phyloP scores from a whole-genome alignment of 805 yeast species.

The Pichia californica region DNA sequence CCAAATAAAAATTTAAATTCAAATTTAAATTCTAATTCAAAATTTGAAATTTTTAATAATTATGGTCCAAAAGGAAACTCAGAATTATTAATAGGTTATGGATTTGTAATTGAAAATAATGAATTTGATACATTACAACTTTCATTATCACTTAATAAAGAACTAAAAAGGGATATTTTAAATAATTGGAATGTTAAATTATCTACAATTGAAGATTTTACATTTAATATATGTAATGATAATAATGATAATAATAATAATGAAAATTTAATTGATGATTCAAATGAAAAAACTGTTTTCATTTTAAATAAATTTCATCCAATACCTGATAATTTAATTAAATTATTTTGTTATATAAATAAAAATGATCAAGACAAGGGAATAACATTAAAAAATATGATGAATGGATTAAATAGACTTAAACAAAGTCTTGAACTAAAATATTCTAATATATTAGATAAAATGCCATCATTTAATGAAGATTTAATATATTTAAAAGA shows the following conservation, averaged over 20 bases:
- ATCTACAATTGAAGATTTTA: slow-evolving; percentile 25
- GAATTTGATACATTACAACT: slow-evolving; percentile 53
- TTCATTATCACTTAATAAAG: slow-evolving; percentile 37
- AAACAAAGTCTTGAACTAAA: slow-evolving; percentile 48
- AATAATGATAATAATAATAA: not conserved
- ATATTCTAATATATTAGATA: slow-evolving; percentile 20
- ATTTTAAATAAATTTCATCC: slow-evolving; percentile 24
- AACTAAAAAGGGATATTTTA: not conserved
- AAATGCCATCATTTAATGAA: slow-evolving; percentile 7
- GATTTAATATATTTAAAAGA: slow-evolving; percentile 8
- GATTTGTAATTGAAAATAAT: slow-evolving; percentile 59
- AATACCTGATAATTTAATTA: slow-evolving; percentile 41
- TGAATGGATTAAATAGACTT: slow-evolving; percentile 59
- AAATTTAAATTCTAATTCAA: slow-evolving; percentile 19
- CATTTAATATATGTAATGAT: slow-evolving; percentile 17
- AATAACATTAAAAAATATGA: slow-evolving; percentile 42
- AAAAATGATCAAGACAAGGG: slow-evolving; percentile 40
- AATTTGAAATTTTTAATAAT: slow-evolving; percentile 62
- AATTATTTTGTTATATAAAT: slow-evolving; percentile 48
- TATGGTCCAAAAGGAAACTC: slow-evolving; percentile 88
- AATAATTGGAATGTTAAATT: slow-evolving; percentile 19
- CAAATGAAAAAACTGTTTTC: slow-evolving; percentile 16
- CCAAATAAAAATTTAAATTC: not conserved
- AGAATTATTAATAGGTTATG: slow-evolving; percentile 75
- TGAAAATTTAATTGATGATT: no score